phyloP scores from a whole-genome alignment of 2,329 filamentous ascomycete species.

The Arthrobotrys iridis region DNA sequence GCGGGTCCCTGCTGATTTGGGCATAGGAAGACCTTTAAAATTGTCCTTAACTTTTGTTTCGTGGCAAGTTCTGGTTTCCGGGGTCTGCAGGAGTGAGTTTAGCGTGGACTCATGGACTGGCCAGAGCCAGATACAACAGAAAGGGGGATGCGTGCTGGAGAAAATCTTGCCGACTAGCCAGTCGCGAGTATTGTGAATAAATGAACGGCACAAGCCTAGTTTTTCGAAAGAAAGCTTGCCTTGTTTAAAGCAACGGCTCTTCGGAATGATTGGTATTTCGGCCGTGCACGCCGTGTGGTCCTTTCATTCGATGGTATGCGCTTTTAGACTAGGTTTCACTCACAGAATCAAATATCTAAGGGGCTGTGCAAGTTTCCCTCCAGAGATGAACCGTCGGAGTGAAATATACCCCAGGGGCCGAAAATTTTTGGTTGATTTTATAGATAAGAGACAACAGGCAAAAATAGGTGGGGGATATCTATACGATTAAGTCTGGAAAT shows the following conservation, averaged over 20 bases:
- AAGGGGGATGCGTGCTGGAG: no score
- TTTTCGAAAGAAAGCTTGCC: background rate
- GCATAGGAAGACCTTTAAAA: background rate
- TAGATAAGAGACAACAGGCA: background rate
- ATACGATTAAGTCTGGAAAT: conserved; percentile 22
- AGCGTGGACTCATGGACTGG: no score
- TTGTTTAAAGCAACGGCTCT: no score
- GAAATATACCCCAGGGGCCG: background rate
- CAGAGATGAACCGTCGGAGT: background rate
- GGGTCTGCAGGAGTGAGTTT: background rate
- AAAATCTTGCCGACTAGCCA: background rate
- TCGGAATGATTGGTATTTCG: background rate
- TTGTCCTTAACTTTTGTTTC: background rate
- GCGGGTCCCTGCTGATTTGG: background rate
- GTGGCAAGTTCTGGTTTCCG: background rate
- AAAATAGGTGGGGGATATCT: background rate
- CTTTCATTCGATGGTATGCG: background rate
- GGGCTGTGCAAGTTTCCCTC: background rate
- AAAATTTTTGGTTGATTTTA: conserved; percentile 9
- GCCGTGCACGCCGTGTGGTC: background rate
- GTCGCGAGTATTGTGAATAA: background rate
- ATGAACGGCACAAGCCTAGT: background rate
- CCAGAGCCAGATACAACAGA: no score
- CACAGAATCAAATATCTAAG: background rate
- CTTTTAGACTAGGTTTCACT: background rate